phyloP scores from a whole-genome alignment of 306 rosid species.

The Trifolium fragiferum region DNA sequence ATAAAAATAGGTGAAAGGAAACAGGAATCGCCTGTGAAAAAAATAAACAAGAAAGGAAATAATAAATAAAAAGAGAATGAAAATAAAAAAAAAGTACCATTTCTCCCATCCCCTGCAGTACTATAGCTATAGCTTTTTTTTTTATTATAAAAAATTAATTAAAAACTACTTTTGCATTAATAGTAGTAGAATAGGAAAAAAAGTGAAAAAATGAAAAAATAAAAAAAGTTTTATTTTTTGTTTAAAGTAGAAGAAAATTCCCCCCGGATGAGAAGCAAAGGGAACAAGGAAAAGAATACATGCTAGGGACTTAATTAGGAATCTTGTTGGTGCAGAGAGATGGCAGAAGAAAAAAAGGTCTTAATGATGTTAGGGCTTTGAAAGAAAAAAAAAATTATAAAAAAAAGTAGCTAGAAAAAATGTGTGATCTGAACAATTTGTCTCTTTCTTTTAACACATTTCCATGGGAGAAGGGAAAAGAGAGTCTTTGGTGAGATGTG shows the following conservation, averaged over 20 bases:
- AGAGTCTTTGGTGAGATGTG: neutral
- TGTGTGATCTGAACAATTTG: constrained; percentile 54
- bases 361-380: constrained; percentile 64
- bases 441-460: constrained; percentile 49
- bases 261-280: constrained; percentile 77
- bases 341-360: constrained; percentile 57
- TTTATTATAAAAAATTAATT: neutral
- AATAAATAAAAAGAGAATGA: constrained; percentile 45
- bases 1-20: constrained; percentile 51
- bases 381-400: neutral
- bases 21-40: constrained; percentile 85
- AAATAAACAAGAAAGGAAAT: constrained; percentile 59
- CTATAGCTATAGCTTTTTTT: constrained; percentile 31
- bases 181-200: constrained; percentile 27
- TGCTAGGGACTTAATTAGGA: constrained; percentile 86
- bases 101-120: constrained; percentile 56
- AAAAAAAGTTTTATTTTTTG: neutral
- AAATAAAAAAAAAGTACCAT: constrained; percentile 43
- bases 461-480: constrained; percentile 23
- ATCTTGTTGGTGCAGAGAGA: constrained; percentile 68
- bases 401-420: no score
- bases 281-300: constrained; percentile 63
- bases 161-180: constrained; percentile 55
- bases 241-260: constrained; percentile 55
- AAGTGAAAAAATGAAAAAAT: constrained; percentile 31